A percentile compares a stretch with the other conserved stretches of the same genome.
Evolutionary conservation across 2,329 filamentous ascomycete species (phyloP).

Genomic region (Fusarium paranaense): DNA sequence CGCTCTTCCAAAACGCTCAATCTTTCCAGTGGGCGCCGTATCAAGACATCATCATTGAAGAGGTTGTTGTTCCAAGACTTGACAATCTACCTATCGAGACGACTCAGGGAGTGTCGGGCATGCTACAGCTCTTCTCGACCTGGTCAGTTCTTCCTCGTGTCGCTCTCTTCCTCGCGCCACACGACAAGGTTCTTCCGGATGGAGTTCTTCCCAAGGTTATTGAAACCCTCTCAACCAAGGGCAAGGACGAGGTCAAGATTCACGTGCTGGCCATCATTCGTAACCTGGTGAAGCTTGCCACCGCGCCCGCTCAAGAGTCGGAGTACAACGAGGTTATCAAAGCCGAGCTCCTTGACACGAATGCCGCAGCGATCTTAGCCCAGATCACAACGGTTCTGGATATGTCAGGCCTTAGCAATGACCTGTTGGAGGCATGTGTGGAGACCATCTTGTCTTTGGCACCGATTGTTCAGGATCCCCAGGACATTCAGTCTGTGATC

Average conservation of each 20-base stretch:
- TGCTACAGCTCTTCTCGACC: constrained; percentile 82
- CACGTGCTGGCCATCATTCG: constrained; percentile 83
- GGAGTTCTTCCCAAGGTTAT: constrained; percentile 78
- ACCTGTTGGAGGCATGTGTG: constrained; percentile 83
- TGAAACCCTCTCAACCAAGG: constrained; percentile 78
- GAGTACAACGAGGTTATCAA: constrained; percentile 69
- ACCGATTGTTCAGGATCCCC: constrained; percentile 73
- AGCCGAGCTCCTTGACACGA: constrained; percentile 66
- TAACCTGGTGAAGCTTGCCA: constrained; percentile 72
- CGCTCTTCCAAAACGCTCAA: constrained; percentile 80
- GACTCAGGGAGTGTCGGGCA: constrained; percentile 86
- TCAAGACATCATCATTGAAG: constrained; percentile 75
- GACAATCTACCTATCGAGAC: constrained; percentile 86
- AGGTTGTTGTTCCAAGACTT: constrained; percentile 82
- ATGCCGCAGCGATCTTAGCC: constrained; percentile 70
- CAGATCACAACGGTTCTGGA: constrained; percentile 77
- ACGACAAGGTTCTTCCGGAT: constrained; percentile 58
- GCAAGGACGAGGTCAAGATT: constrained; percentile 87
- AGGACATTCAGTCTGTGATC: constrained; percentile 81
- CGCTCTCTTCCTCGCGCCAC: constrained; percentile 71
- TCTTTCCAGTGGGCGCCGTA: constrained; percentile 80
- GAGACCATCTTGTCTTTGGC: constrained; percentile 82
- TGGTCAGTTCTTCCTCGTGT: constrained; percentile 79
- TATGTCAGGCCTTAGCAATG: constrained; percentile 70
- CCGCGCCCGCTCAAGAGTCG: constrained; percentile 64